Evolutionary conservation across 495 filamentous ascomycete genomes (phyloP), one percentile per base, ranked within the genome.

Genomic region (Bombardia bombarda): DNA sequence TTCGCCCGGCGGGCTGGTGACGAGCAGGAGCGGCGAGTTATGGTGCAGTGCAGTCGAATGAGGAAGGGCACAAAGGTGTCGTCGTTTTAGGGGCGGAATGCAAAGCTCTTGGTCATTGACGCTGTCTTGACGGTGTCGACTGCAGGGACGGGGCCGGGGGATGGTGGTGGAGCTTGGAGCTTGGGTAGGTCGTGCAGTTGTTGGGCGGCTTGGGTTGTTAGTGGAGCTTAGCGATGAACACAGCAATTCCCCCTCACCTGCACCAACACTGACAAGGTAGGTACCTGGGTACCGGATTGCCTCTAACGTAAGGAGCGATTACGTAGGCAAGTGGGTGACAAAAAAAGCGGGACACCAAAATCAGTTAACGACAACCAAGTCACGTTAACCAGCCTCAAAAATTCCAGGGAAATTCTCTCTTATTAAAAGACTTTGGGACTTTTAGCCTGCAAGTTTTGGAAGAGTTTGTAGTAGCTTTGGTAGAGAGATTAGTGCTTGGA

Each of bases 151-250:
- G 38, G 45, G 23, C 38, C 31, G 30, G 23, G 22, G 23, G n/a
- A n/a, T n/a, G n/a, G n/a, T 40, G 38, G 41, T 55, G 48, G 48
- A 49, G 42, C 43, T 46, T 46, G 30, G 38, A 53, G 46, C 42
- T 53, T 51, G 19, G 24, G 21, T 24, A 19, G n/a, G 32, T 14
- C 13, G 22, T 13, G 41, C 35, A n/a, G 36, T 33, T 26, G 25
- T n/a, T n/a, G n/a, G n/a, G n/a, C n/a, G n/a, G n/a, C n/a, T n/a
- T 28, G 13, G 26, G 26, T 10, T 28, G 26, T 13, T 10, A 13
- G 9, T 8, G 26, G 26, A 8, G 9, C 9, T 10, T 28, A 13
- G 9, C 26, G 26, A 8, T 28, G 9, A 28, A 2, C 26, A 28
- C 26, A 8, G 9, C 26, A 26, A 10, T 10, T 26, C 5, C 6